Evolutionary conservation across 2,329 filamentous ascomycete genomes (phyloP), one percentile per base, ranked within the genome.

Genomic region (Pseudogymnoascus sp.): DNA sequence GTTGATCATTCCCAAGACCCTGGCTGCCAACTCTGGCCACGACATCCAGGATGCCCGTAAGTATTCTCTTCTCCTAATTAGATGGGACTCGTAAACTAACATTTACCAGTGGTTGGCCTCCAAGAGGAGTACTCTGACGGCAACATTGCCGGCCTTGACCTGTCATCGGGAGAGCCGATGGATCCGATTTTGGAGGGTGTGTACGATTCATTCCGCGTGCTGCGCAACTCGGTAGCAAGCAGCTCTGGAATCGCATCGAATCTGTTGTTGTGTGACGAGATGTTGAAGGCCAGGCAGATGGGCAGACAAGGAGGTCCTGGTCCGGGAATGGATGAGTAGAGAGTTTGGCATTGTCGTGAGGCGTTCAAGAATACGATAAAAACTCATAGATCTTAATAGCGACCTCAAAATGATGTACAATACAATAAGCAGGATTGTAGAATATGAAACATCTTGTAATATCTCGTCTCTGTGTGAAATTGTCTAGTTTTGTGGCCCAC

Each of bases 251-350:
- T 99, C 71, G 93, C 94, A 5, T 93, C 90, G 8, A 99, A 99
- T 78, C 80, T 99, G 66, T 79, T 99, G 67, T 83, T 99, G 58
- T 99, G 94, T 71, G 94, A 99, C 71, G 94, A 99, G 81, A 83
- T 99, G 79, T 81, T 99, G 70, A 99, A 99, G 82, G 94, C 94
- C 64, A 84, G 94, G 74, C 93, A 99, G 79, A 99, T 99, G 94
- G 88, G 83, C 58, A 79, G 84, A 71, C 76, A 79, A 75, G 81
- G 77, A 39, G 83, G 83, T 21, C 84, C 84, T 2, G 84, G 84
- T 5, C 83, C 84, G 3, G 84, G 83, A 63, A 86, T 85, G 81
- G 84, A 87, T 67, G 84, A 71, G 57, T 72, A 73, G 63, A 66
- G 26, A 36, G 44, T 50, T 54, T 54, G 47, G 47, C 47, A 54